Conservation (phyloP, 2,329 filamentous ascomycete genomes). For the Malbranchea cinnamomea region DNA sequence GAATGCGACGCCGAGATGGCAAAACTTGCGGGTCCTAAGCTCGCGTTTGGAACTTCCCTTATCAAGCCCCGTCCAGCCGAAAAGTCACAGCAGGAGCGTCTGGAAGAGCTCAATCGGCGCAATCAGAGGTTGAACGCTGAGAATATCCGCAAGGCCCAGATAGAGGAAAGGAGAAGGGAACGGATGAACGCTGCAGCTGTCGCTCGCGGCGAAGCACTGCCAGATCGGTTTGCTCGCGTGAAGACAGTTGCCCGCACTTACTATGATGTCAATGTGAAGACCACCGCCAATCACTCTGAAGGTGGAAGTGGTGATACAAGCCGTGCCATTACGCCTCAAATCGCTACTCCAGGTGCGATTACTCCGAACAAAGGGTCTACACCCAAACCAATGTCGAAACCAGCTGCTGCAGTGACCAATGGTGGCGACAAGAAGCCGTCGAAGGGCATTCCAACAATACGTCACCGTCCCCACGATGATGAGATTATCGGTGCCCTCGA, state of each 20-base stretch:
- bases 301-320: slow-evolving; percentile 33
- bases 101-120: slow-evolving; percentile 68
- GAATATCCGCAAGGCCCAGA: slow-evolving; percentile 76
- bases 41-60: slow-evolving; percentile 57
- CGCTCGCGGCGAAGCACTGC: slow-evolving; percentile 47
- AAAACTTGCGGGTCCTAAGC: slow-evolving; percentile 39
- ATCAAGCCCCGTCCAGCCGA: slow-evolving; percentile 41
- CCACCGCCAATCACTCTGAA: too few species aligned
- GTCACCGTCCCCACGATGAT: slow-evolving; percentile 68
- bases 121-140: slow-evolving; percentile 79
- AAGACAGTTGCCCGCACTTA: slow-evolving; percentile 54
- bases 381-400: slow-evolving; percentile 32
- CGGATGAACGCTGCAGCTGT: slow-evolving; percentile 47
- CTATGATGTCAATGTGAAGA: slow-evolving; percentile 48
- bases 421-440: slow-evolving; percentile 27
- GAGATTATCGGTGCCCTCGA: slow-evolving; percentile 85
- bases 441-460: slow-evolving; percentile 50
- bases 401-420: slow-evolving; percentile 12
- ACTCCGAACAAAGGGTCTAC: slow-evolving; percentile 41
- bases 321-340: slow-evolving; percentile 33
- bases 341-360: slow-evolving; percentile 35
- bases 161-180: slow-evolving; percentile 57
- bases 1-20: slow-evolving; percentile 35
- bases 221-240: slow-evolving; percentile 42
- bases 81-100: slow-evolving; percentile 59